These are phyloP conservation scores for Candida bentonensis DNA, from an alignment of 805 yeast genomes.

Conservation along the genomic window DNA sequence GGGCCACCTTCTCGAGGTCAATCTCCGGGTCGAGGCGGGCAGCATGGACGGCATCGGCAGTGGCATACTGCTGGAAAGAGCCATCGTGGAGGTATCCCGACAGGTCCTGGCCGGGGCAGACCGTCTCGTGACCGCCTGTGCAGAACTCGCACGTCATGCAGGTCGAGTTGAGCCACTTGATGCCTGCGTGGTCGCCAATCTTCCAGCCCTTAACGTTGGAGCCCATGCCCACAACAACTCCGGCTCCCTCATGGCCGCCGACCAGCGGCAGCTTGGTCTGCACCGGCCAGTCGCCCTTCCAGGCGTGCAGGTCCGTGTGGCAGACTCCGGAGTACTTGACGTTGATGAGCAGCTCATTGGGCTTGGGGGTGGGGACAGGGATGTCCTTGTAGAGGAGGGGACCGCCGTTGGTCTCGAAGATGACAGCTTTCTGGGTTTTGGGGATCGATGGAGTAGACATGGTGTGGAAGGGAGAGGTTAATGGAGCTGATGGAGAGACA, in stretches of 20 bases:
- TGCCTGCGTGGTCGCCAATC: conserved; percentile 70
- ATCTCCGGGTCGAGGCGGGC: conserved; percentile 63
- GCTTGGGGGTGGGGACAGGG: conserved; percentile 67
- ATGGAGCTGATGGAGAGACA: neutral
- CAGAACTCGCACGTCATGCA: conserved; percentile 71
- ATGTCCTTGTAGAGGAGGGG: conserved; percentile 53
- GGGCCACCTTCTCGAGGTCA: conserved; percentile 64
- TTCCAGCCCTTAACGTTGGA: conserved; percentile 53
- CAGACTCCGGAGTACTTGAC: conserved; percentile 85
- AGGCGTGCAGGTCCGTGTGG: conserved; percentile 88
- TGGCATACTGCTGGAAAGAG: conserved; percentile 80
- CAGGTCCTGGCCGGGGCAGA: conserved; percentile 54
- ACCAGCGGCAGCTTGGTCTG: conserved; percentile 61
- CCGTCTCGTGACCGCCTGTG: conserved; percentile 49
- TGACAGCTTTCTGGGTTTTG: conserved; percentile 54
- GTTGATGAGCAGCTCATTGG: conserved; percentile 66
- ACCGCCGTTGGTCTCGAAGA: conserved; percentile 55
- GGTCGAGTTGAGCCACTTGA: conserved; percentile 73
- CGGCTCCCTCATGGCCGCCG: conserved; percentile 89
- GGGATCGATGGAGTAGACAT: conserved; percentile 29
- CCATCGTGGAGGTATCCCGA: conserved; percentile 88
- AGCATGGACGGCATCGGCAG: conserved; percentile 80
- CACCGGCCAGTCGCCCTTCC: conserved; percentile 90
- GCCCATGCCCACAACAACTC: conserved; percentile 69
- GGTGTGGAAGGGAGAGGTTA: conserved; percentile 3